Evolutionary conservation across 495 filamentous ascomycete species (phyloP), one percentile per base, ranked within the genome.

Genomic region (Niebla homalea): DNA sequence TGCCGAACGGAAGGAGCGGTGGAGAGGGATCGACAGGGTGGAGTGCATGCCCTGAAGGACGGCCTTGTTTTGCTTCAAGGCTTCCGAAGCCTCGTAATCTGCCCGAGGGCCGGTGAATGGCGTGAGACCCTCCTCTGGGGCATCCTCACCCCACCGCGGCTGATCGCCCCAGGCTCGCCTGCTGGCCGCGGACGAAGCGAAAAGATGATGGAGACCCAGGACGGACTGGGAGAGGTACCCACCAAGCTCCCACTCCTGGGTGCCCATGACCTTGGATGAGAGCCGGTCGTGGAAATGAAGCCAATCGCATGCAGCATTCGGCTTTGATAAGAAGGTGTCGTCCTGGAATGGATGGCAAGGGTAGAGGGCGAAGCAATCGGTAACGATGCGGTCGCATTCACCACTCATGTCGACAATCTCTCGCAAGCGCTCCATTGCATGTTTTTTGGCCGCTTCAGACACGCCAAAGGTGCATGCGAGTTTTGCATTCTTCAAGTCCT

Each of bases 401-500:
- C 87, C 93, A 56, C 84, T 82, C 0, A 86, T 83, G 57, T 95
- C 88, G 16, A 96, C 73, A 76, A 95, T 84, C 55, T 95, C 85
- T 36, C 83, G 75, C n/a, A 98, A 69, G 35, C 84, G 77, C 32
- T 81, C 76, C 69, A 87, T 85, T 20, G 80, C 86, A 48, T 80
- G 77, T 42, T 80, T 81, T 64, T 92, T 95, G 25, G 71, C 73
- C 20, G 83, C 64, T 64, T 92, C 83, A 8, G 82, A 78, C 35
- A 93, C 87, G 41, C 73, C 81, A 40, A 64, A 65, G 23, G 59
- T 65, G 52, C 51, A 64, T 29, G 52, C 49, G 21, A 49, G 56
- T 44, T 65, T 59, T 16, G 62, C 64, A 11, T 22, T 8, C 16
- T 21, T 35, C 45, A 18, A 15, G 10, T 52, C 55, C 37, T 67